Evolutionary conservation across 306 rosid genomes (phyloP).

Genomic region (Nissolia schottii): DNA sequence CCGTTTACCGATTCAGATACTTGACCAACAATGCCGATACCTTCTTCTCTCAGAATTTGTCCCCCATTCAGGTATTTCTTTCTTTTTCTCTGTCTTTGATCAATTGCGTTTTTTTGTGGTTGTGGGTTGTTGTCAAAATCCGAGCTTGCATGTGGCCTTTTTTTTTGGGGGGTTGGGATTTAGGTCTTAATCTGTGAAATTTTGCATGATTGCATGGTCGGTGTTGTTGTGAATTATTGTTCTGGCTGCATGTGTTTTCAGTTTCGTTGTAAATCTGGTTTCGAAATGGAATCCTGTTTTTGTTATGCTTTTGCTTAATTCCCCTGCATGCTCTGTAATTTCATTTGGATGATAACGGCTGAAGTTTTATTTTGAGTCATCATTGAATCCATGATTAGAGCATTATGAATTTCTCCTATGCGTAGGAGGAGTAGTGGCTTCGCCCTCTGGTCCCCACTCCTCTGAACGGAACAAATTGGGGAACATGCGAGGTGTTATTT

Average conservation of each 20-base stretch:
- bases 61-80: slow-evolving; percentile 59
- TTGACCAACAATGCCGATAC: slow-evolving; percentile 2
- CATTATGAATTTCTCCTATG: no score
- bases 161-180: neutral
- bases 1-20: neutral
- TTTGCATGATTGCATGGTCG: neutral
- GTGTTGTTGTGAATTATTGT: neutral
- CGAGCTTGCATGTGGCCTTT: neutral
- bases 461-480: slow-evolving; percentile 9
- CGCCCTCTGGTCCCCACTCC: no score
- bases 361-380: no score
- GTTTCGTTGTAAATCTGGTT: neutral
- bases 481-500: slow-evolving; percentile 2
- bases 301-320: neutral
- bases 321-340: no score
- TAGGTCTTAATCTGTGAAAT: neutral
- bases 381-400: no score
- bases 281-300: neutral
- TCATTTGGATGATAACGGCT: no score
- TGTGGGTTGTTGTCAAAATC: neutral
- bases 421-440: no score
- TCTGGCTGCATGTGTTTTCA: neutral
- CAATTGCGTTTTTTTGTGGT: neutral
- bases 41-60: slow-evolving; percentile 34
- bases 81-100: no score